A percentile compares a stretch with the other conserved stretches of the same genome.
Conservation (phyloP, 768 basidiomycete genomes). For the Lactarius trivialis region DNA sequence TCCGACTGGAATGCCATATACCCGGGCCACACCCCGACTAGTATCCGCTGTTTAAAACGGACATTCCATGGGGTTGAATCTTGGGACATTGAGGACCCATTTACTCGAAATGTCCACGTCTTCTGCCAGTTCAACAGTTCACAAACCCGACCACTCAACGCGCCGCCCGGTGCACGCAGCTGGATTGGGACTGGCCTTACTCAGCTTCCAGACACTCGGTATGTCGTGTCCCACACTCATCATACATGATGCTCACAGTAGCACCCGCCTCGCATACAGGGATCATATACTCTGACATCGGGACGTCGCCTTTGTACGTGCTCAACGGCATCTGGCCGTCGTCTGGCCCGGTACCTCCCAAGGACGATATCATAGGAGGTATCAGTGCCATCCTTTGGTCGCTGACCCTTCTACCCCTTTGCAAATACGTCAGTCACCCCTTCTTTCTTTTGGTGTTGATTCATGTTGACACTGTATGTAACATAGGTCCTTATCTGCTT, state of each 20-base stretch:
- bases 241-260: neutral
- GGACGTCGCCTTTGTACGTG: slow-evolving; percentile 59
- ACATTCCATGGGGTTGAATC: neutral
- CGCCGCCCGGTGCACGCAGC: neutral
- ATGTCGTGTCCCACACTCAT: neutral
- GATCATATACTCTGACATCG: slow-evolving; percentile 41
- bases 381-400: slow-evolving; percentile 61
- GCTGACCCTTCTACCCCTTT: slow-evolving; percentile 49
- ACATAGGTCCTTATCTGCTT: slow-evolving; percentile 44
- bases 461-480: neutral
- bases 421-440: slow-evolving; percentile 50
- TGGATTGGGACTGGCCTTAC: slow-evolving; percentile 24
- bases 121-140: neutral
- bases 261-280: slow-evolving; percentile 25
- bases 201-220: slow-evolving; percentile 34
- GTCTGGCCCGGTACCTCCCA: slow-evolving; percentile 38
- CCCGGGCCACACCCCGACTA: too few relatives aligned
- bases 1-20: too few relatives aligned
- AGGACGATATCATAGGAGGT: slow-evolving; percentile 58
- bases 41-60: neutral
- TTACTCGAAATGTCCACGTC: neutral
- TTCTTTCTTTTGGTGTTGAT: neutral
- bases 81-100: neutral
- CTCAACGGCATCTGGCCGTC: slow-evolving; percentile 59
- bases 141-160: neutral